Base-by-base conservation (phyloP, 2,329 filamentous ascomycete species). In the Davidsoniella virescens region DNA sequence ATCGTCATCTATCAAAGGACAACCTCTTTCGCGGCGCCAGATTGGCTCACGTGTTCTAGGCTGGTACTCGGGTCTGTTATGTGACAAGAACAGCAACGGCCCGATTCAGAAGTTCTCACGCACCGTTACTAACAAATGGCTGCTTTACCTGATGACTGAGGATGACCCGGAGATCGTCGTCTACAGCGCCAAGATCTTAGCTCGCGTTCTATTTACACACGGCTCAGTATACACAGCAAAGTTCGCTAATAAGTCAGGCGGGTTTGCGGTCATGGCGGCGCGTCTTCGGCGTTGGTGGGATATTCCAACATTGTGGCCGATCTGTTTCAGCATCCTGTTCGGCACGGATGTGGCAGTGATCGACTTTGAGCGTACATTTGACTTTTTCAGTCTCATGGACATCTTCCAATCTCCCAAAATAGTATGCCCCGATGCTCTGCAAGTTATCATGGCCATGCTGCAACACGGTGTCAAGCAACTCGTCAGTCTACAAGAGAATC, bases 121-220 rank as follows among this genome's bases (percentile, higher is more conserved):
- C 60, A 93, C 90, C 1, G 90, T 98, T 7, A 95, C 90, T 18
- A 94, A 94, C 58, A 94, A 90, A 82, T 95, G 88, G 88, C 74
- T 94, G 12, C 68, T 98, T 12, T 94, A 95, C 63, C 75, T 98
- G 12, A 72, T 96, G 47, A 86, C 86, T 6, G 88, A 95, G 61
- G 78, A 85, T 54, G 84, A 96, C 53, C 73, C 84, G 5, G 82
- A 87, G 56, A 81, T 94, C 18, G 82, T 95, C 9, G 72, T 87
- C 12, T 75, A 87, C 47, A 86, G 85, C 12, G 76, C 80, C 56
- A 88, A 84, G 59, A 90, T 98, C 48, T 68, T 98, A 20, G 82
- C 87, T 20, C 79, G 87, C 37, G 73, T 95, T 3, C 70, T 98
- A 5, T 78, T 90, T n/a, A 72, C 81, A 0, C 87, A 94, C 59